Percentiles rank a stretch among this genome's conserved stretches.
Evolutionary conservation across 2,329 filamentous ascomycete species (phyloP).

Genomic region (Cercospora berteroae): DNA sequence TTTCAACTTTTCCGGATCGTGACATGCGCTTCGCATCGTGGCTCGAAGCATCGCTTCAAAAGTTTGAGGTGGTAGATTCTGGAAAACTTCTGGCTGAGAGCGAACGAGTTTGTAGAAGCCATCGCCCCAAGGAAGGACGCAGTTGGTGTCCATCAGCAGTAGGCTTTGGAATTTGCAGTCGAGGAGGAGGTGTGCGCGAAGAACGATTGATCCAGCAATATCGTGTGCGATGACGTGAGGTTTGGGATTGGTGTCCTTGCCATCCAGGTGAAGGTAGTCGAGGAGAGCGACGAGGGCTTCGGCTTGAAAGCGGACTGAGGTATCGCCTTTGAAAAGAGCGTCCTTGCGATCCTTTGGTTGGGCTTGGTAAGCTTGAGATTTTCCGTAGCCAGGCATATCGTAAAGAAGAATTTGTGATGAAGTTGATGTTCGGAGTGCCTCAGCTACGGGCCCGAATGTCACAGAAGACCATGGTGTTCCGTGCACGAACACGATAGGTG

Average conservation of each 20-base stretch:
- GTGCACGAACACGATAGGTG: slow-evolving; percentile 47
- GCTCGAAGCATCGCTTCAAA: slow-evolving; percentile 42
- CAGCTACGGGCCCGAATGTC: slow-evolving; percentile 42
- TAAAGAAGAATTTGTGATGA: slow-evolving; percentile 45
- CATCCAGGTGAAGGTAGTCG: slow-evolving; percentile 34
- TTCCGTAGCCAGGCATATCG: slow-evolving; percentile 49
- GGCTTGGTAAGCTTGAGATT: slow-evolving; percentile 34
- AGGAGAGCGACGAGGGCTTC: slow-evolving; percentile 43
- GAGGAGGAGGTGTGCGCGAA: slow-evolving; percentile 44
- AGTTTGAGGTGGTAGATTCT: slow-evolving; percentile 35
- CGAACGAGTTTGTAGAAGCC: slow-evolving; percentile 46
- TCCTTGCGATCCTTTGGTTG: slow-evolving; percentile 20
- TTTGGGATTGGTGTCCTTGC: slow-evolving; percentile 13
- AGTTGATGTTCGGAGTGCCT: slow-evolving; percentile 35
- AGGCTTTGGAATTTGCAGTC: slow-evolving; percentile 41
- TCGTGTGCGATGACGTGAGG: slow-evolving; percentile 49
- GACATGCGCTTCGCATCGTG: slow-evolving; percentile 44
- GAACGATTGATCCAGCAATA: slow-evolving; percentile 44
- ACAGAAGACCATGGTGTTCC: slow-evolving; percentile 50
- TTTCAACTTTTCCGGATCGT: slow-evolving; percentile 28
- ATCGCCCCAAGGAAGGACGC: slow-evolving; percentile 45
- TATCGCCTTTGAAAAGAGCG: slow-evolving; percentile 33
- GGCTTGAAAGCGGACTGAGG: slow-evolving; percentile 42
- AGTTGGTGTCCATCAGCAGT: slow-evolving; percentile 47
- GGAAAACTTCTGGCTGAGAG: slow-evolving; percentile 25